phyloP scores from a whole-genome alignment of 345 rosid genomes.

The Murraya paniculata region DNA sequence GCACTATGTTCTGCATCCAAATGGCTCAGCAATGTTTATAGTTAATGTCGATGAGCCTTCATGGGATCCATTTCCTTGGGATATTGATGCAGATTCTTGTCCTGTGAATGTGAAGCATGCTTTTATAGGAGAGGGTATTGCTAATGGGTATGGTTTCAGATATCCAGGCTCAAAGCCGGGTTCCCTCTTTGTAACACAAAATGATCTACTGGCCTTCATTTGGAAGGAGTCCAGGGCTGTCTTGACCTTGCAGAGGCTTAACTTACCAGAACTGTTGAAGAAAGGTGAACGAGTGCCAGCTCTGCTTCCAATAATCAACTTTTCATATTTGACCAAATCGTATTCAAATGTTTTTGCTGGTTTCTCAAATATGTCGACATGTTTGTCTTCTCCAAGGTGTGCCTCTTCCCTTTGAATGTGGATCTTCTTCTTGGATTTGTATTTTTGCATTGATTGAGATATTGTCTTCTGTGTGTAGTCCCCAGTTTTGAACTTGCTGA shows the following conservation, averaged over 20 bases:
- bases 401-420: neutral
- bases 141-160: constrained; percentile 87
- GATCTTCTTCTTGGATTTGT: neutral
- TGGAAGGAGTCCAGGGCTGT: constrained; percentile 79
- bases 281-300: constrained; percentile 71
- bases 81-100: constrained; percentile 48
- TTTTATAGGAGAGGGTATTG: constrained; percentile 75
- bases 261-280: constrained; percentile 64
- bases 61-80: constrained; percentile 67
- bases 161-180: constrained; percentile 93
- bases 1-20: constrained; percentile 82
- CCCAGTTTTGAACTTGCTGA: neutral
- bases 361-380: constrained; percentile 40
- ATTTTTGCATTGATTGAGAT: neutral
- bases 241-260: constrained; percentile 72
- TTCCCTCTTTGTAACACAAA: constrained; percentile 55
- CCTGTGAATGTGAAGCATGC: constrained; percentile 47
- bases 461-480: neutral
- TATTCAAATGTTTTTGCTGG: constrained; percentile 75
- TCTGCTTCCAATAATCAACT: constrained; percentile 59
- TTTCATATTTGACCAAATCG: constrained; percentile 74
- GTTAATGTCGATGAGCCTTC: constrained; percentile 69
- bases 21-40: constrained; percentile 85
- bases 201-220: constrained; percentile 71
- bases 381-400: constrained; percentile 51